Evolutionary conservation across 306 rosid species (phyloP).

Genomic region (Ziziphus jujuba): DNA sequence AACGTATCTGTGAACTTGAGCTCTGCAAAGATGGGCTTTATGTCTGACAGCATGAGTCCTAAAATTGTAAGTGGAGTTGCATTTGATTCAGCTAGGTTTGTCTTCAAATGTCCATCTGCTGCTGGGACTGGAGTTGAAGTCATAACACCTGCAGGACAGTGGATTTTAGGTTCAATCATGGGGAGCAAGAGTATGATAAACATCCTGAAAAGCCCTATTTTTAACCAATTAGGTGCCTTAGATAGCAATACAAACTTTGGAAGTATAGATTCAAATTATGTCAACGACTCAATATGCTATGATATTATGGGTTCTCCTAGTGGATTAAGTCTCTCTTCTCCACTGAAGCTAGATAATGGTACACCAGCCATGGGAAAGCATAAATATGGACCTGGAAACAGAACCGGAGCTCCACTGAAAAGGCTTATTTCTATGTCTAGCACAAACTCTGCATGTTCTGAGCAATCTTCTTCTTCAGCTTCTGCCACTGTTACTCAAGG

Average conservation of each 20-base stretch:
- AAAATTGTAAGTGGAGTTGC: slow-evolving; percentile 29
- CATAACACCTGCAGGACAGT: slow-evolving; percentile 38
- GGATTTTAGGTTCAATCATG: slow-evolving; percentile 77
- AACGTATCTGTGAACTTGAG: slow-evolving; percentile 41
- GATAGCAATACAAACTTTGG: slow-evolving; percentile 41
- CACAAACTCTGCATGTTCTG: slow-evolving; percentile 52
- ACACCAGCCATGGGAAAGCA: slow-evolving; percentile 35
- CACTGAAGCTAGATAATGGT: slow-evolving; percentile 38
- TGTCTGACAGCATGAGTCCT: slow-evolving; percentile 42
- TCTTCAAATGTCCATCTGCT: slow-evolving; percentile 34
- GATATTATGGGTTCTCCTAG: slow-evolving; percentile 49
- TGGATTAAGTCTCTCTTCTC: slow-evolving; percentile 41
- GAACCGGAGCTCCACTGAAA: slow-evolving; percentile 33
- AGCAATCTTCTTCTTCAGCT: slow-evolving; percentile 44
- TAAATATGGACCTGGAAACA: slow-evolving; percentile 41
- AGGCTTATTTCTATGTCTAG: slow-evolving; percentile 60
- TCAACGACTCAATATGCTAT: slow-evolving; percentile 45
- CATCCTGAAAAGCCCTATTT: slow-evolving; percentile 68
- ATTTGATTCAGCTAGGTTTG: slow-evolving; percentile 36
- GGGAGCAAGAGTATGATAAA: slow-evolving; percentile 86
- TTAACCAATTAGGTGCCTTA: slow-evolving; percentile 47
- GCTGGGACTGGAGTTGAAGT: slow-evolving; percentile 30
- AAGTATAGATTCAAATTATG: slow-evolving; percentile 46
- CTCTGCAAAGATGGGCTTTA: slow-evolving; percentile 39
- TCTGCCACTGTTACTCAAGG: slow-evolving; percentile 57